Conservation (phyloP, 352 stramenopile species). For the Pythium dissotocum region DNA sequence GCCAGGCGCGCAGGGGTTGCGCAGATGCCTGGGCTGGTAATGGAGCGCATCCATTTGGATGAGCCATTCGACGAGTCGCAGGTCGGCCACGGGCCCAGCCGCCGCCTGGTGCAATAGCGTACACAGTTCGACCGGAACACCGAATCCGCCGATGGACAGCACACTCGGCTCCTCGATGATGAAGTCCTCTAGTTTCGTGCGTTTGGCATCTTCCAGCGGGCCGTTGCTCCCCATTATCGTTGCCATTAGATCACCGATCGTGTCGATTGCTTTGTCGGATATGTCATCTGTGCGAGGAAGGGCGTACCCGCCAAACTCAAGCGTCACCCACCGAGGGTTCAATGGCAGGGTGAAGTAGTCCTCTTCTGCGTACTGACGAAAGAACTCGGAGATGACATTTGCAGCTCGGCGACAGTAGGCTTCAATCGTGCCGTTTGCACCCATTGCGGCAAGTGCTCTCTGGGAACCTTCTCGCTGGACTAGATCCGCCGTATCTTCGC, state of each 20-base stretch:
- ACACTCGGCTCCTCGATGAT: slow-evolving; percentile 13
- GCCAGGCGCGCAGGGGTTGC: neutral
- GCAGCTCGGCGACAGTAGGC: slow-evolving; percentile 3
- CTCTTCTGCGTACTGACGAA: neutral
- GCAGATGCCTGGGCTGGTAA: slow-evolving; percentile 16
- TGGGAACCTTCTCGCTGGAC: neutral
- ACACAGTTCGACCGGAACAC: neutral
- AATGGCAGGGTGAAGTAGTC: neutral
- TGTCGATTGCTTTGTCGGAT: neutral
- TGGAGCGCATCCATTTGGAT: slow-evolving; percentile 33
- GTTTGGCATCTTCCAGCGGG: neutral
- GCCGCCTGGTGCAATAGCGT: slow-evolving; percentile 32
- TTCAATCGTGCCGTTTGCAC: neutral
- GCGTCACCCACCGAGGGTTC: neutral
- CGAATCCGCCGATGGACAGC: neutral
- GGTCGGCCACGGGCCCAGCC: slow-evolving; percentile 32
- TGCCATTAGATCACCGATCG: neutral
- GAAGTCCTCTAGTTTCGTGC: slow-evolving; percentile 11
- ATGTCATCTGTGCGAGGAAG: neutral
- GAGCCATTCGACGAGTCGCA: slow-evolving; percentile 38
- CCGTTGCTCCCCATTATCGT: neutral
- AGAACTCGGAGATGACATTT: slow-evolving; percentile 4
- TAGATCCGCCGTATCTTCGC: slow-evolving; percentile 5
- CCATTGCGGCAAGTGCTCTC: neutral
- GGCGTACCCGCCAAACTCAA: slow-evolving; percentile 8